Base-by-base conservation (phyloP, 176 grass and related monocot genomes). In the Triticum timopheevii region DNA sequence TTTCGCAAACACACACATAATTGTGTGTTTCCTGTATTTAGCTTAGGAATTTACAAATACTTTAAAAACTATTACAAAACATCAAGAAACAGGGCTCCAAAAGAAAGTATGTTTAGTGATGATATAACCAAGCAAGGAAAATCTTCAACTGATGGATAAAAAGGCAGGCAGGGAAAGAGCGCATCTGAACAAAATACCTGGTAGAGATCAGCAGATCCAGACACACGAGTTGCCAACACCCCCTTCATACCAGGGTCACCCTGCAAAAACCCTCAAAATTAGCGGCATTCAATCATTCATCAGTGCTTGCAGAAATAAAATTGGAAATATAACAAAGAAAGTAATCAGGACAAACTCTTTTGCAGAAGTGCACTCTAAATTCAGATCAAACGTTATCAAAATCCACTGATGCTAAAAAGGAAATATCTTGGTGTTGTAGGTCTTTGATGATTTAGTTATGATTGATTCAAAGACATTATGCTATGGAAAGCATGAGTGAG, bases 191-290 rank as follows among this genome's bases (percentile, higher is more conserved):
- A 82, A 88, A 16, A 74, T 50, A 98, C 97, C 92, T 98, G 92
- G 45, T 94, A 98, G 8, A 98, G 79, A 94, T 98, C 97, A 66
- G 97, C 86, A 81, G 97, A 98, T 65, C 97, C 97, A 87, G 97
- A 98, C 83, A 98, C 77, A 34, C 97, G 97, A 85, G 92, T 96
- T 69, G 97, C 97, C 92, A 98, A 91, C 59, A 85, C 78, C 50
- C 94, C 93, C 83, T 98, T 98, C 94, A 96, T 83, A 81, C 87
- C 92, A 77, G 73, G 70, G 82, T 98, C 97, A 77, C 97, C 97
- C 97, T 98, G 78, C 28, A 77, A 79, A 86, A 82, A 16, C 78
- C 73, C 64, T 80, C 31, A 49, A 86, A 80, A 90, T 88, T 65
- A 74, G 73, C 83, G 4, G 38, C 15, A 36, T 78, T 17, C 6